Conservation (phyloP, 345 rosid genomes). For the Salix arbutifolia region DNA sequence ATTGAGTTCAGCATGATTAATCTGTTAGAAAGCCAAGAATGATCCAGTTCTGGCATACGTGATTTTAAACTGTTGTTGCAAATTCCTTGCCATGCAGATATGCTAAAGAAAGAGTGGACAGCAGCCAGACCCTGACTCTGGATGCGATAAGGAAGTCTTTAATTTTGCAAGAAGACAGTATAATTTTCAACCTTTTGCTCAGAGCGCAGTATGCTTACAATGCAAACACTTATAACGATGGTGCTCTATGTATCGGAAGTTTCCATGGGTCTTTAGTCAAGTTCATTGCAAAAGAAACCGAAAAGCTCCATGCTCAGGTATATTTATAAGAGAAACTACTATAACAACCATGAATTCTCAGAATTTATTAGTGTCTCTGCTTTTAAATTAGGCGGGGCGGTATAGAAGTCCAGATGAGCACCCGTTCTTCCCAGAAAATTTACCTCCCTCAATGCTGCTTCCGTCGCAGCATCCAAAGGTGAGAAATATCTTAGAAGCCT, state of each 20-base stretch:
- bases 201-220: constrained; percentile 71
- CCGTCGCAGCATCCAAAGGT: constrained; percentile 64
- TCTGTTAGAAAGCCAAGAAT: background rate
- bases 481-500: background rate
- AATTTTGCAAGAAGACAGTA: constrained; percentile 80
- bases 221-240: constrained; percentile 64
- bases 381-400: constrained; percentile 52
- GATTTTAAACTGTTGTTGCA: background rate
- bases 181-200: constrained; percentile 59
- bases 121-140: constrained; percentile 63
- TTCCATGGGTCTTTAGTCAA: constrained; percentile 76
- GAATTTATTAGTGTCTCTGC: background rate
- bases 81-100: constrained; percentile 29
- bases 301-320: constrained; percentile 75
- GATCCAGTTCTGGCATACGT: too few species aligned
- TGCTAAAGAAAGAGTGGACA: constrained; percentile 53
- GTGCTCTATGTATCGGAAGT: constrained; percentile 59
- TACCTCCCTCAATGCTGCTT: constrained; percentile 60
- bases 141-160: constrained; percentile 61
- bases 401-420: constrained; percentile 77
- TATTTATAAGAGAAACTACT: background rate
- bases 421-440: constrained; percentile 58
- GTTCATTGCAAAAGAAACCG: constrained; percentile 70
- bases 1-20: background rate
- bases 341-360: background rate